phyloP scores from a whole-genome alignment of 1,139 yeast species.

The Geotrichum armillariae region DNA sequence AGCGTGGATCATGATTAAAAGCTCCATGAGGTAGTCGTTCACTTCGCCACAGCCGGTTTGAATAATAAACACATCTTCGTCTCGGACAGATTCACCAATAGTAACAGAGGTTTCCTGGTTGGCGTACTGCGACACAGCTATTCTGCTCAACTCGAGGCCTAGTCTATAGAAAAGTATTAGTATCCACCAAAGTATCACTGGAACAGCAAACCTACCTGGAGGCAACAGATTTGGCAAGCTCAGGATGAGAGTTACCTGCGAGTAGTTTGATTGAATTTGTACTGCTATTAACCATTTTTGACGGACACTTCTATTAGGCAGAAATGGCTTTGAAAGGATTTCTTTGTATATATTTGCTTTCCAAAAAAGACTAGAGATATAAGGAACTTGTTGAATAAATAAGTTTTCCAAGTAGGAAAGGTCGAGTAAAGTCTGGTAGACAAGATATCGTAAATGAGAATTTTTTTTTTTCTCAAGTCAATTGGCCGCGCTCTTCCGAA shows the following conservation, averaged over 20 bases:
- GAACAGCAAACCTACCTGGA: slow-evolving; percentile 40
- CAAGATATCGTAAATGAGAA: not conserved
- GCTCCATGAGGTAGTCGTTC: slow-evolving; percentile 83
- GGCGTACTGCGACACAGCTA: slow-evolving; percentile 48
- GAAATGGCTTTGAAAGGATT: not conserved
- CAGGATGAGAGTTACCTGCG: slow-evolving; percentile 87
- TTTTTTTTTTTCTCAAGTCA: not conserved
- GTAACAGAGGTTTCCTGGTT: slow-evolving; percentile 84
- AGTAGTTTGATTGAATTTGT: slow-evolving; percentile 81
- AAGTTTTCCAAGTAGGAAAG: not conserved
- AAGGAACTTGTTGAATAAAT: not conserved
- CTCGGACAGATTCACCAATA: slow-evolving; percentile 93
- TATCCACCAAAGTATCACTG: not conserved
- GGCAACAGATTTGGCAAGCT: slow-evolving; percentile 83
- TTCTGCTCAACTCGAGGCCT: slow-evolving; percentile 43
- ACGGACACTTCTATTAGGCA: not conserved
- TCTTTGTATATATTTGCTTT: too few relatives aligned
- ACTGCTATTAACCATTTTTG: slow-evolving; percentile 30
- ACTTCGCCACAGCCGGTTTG: slow-evolving; percentile 91
- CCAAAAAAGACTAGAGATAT: not conserved
- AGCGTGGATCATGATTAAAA: slow-evolving; percentile 88
- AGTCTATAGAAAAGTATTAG: slow-evolving; percentile 29
- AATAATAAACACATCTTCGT: slow-evolving; percentile 84
- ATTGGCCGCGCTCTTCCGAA: slow-evolving; percentile 2
- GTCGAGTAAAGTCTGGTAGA: not conserved